Percentiles rank a stretch among this genome's conserved stretches.
These are phyloP conservation scores for Cordia subcordata DNA, from an alignment of 257 asterid species.

Conservation along the genomic window DNA sequence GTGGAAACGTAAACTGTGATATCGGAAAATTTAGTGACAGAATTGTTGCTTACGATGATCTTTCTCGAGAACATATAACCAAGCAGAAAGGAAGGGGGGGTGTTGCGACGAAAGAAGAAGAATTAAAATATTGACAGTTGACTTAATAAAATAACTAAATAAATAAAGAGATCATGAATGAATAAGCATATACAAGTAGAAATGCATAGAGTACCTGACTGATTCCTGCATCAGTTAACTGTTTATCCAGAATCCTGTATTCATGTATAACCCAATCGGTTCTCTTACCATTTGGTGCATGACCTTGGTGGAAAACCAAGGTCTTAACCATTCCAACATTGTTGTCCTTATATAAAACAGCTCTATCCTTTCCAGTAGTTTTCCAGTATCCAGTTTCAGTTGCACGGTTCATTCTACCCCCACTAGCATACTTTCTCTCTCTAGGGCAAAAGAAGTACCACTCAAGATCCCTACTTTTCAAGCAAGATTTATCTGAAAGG, in stretches of 20 bases:
- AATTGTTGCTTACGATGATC: too few relatives aligned
- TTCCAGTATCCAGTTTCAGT: constrained; percentile 89
- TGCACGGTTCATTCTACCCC: constrained; percentile 70
- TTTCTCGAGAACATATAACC: too few relatives aligned
- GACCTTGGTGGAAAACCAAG: constrained; percentile 73
- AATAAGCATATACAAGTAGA: neutral
- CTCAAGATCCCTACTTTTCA: constrained; percentile 67
- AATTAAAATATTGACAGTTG: too few relatives aligned
- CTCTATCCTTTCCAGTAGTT: constrained; percentile 76
- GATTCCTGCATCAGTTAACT: constrained; percentile 47
- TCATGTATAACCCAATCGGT: constrained; percentile 88
- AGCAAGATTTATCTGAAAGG: constrained; percentile 56
- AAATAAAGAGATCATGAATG: neutral
- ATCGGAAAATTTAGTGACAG: too few relatives aligned
- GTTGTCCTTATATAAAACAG: constrained; percentile 21
- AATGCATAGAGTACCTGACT: constrained; percentile 44
- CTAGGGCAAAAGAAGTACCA: constrained; percentile 95
- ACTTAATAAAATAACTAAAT: too few relatives aligned
- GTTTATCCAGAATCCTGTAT: constrained; percentile 45
- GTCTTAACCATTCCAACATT: constrained; percentile 71
- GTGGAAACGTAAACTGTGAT: too few relatives aligned
- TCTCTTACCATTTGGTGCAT: constrained; percentile 70
- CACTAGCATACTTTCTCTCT: constrained; percentile 79
- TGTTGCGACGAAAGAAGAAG: too few relatives aligned
- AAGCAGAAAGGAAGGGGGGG: too few relatives aligned